A percentile compares a stretch with the other conserved stretches of the same genome.
Evolutionary conservation across 139 green algal species (phyloP).

Genomic region (Coccomyxa sp.): DNA sequence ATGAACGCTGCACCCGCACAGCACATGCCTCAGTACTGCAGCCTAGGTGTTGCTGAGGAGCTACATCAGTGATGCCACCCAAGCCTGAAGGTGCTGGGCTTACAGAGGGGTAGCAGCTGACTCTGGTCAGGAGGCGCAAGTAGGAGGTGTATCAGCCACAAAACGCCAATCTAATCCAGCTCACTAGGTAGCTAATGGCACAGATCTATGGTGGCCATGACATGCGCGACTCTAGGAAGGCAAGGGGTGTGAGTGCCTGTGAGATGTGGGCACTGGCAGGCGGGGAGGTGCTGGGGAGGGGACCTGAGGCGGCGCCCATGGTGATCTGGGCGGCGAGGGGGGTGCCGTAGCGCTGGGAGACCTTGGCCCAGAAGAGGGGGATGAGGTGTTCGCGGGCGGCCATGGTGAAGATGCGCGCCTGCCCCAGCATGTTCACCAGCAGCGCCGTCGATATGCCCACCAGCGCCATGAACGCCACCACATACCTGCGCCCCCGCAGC

Average conservation of each 20-base stretch:
- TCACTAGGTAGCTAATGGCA: too few relatives aligned
- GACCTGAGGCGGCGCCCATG: slow-evolving; percentile 11
- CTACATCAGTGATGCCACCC: neutral
- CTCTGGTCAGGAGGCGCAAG: too few relatives aligned
- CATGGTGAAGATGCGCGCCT: slow-evolving; percentile 73
- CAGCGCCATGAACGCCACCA: neutral
- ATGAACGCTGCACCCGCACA: slow-evolving; percentile 46
- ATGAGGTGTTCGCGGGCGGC: slow-evolving; percentile 72
- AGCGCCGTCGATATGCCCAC: slow-evolving; percentile 65
- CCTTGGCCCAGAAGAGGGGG: slow-evolving; percentile 49
- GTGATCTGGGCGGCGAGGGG: slow-evolving; percentile 51
- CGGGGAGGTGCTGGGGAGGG: neutral
- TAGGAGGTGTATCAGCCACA: neutral
- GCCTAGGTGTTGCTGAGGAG: neutral
- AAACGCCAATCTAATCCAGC: too few relatives aligned
- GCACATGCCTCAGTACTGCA: neutral
- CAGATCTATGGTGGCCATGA: neutral
- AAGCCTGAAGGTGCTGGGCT: neutral
- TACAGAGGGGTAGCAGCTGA: neutral
- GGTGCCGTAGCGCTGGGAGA: slow-evolving; percentile 44
- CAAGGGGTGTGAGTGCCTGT: neutral
- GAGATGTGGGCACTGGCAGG: neutral
- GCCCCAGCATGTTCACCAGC: slow-evolving; percentile 65
- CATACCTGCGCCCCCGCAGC: too few relatives aligned
- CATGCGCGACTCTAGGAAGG: neutral